Evolutionary conservation across 441 rosid species (phyloP).

Genomic region (Arabidopsis lyrata): DNA sequence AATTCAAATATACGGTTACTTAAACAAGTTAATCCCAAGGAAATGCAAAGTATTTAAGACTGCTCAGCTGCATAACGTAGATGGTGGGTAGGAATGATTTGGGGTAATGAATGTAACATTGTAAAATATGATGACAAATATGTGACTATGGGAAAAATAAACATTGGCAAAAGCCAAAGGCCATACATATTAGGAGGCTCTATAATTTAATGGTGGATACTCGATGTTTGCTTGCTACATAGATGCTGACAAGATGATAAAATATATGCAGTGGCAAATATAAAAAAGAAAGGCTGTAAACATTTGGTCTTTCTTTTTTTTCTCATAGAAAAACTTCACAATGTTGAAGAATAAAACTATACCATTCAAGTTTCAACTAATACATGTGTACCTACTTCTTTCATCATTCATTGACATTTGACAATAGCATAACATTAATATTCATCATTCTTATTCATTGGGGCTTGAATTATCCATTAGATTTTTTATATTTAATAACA

Average conservation of each 20-base stretch:
- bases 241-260: slow-evolving; percentile 36
- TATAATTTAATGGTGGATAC: slow-evolving; percentile 33
- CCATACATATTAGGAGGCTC: slow-evolving; percentile 22
- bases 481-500: background rate
- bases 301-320: slow-evolving; percentile 13
- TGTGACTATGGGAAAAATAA: background rate
- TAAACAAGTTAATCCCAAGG: no score
- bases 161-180: slow-evolving; percentile 15
- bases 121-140: background rate
- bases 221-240: slow-evolving; percentile 12
- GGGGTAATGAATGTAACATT: slow-evolving; percentile 4
- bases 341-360: slow-evolving; percentile 16
- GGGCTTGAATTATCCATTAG: background rate
- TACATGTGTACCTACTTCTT: slow-evolving; percentile 1
- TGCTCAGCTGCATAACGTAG: background rate
- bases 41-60: background rate
- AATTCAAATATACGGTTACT: no score
- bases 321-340: background rate
- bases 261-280: slow-evolving; percentile 13
- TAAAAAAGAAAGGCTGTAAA: slow-evolving; percentile 35
- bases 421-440: background rate
- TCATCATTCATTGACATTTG: background rate
- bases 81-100: background rate
- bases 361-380: no score
- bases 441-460: background rate